Conservation (phyloP, 805 yeast species). For the Helenozyma baotianmanensis region DNA sequence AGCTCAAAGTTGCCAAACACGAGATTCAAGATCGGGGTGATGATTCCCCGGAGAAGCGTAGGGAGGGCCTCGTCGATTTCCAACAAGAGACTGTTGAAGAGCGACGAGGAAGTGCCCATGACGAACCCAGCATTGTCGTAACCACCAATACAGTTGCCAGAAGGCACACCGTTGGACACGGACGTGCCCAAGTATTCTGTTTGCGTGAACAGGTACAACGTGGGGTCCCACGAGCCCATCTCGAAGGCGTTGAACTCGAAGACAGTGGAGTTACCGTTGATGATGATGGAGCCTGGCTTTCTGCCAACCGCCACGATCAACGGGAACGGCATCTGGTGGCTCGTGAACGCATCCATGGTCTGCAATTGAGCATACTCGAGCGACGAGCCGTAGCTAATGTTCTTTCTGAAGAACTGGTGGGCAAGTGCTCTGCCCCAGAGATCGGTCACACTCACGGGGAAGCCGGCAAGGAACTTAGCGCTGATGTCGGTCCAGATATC, state of each 20-base stretch:
- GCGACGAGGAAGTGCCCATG: constrained; percentile 58
- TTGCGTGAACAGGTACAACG: constrained; percentile 42
- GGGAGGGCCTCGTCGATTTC: constrained; percentile 4
- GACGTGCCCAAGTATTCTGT: constrained; percentile 49
- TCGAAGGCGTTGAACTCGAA: constrained; percentile 62
- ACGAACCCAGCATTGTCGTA: constrained; percentile 58
- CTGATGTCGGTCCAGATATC: constrained; percentile 20
- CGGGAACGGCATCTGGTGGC: constrained; percentile 43
- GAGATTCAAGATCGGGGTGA: constrained; percentile 2
- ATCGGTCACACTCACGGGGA: constrained; percentile 31
- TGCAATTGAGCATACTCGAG: constrained; percentile 23
- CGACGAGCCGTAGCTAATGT: constrained; percentile 18
- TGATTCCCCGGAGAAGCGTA: constrained; percentile 14
- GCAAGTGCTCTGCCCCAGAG: constrained; percentile 37
- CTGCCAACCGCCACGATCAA: constrained; percentile 39
- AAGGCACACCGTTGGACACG: constrained; percentile 40
- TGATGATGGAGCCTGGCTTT: constrained; percentile 27
- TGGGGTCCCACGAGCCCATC: constrained; percentile 61
- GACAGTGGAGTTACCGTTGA: constrained; percentile 33
- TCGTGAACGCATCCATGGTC: constrained; percentile 16
- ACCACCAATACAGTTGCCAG: constrained; percentile 41
- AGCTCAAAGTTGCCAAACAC: constrained; percentile 28
- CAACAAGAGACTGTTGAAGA: constrained; percentile 41
- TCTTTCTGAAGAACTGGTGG: constrained; percentile 28
- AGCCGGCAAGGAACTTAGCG: constrained; percentile 30